Base-by-base conservation (phyloP, 1,284 basidiomycete species). In the Rugosomyces carneus region DNA sequence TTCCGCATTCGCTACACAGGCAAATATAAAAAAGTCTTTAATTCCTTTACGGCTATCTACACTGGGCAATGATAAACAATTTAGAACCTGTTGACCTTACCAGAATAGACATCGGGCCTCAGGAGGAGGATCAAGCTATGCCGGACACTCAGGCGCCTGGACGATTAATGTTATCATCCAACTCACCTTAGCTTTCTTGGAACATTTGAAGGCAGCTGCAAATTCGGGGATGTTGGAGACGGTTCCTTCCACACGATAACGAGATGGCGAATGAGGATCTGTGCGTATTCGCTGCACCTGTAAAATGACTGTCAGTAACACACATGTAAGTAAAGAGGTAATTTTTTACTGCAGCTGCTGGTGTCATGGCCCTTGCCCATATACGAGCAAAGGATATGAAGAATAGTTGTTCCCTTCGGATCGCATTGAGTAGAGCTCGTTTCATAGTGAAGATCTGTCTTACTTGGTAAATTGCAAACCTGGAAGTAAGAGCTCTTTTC, bases 221-320 rank as follows among this genome's bases (percentile, higher is more conserved):
- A 90, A 90, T 60, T 88, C 85, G 0, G 84, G 84, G 29, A 88
- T 80, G 55, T 90, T 89, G 48, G 68, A 81, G 18, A 93, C 70
- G 0, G 90, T 92, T 3, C 92, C 92, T 37, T 89, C 82, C 2
- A 88, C 84, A 40, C 91, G 80, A 69, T 78, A 93, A 35, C 77
- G 72, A 51, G 71, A 78, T 0, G 92, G 92, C 15, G 89, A 90
- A 61, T 95, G 93, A 18, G 92, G 90, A 59, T 96, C 92, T 3
- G 88, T 84, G 42, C 89, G 79, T 36, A 95, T 80, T 21, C 86
- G 80, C 52, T 82, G 80, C 20, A 93, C 77, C 73, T 89, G 62
- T 2, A 50, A 20, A 54, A 50, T 53, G 41, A 13, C 61, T 15
- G n/a, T 53, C 24, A 61, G 47, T 15, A 57, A 57, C 60, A 11